Base-by-base conservation (phyloP, 768 basidiomycete species). In the Leccinellum rugosiceps region DNA sequence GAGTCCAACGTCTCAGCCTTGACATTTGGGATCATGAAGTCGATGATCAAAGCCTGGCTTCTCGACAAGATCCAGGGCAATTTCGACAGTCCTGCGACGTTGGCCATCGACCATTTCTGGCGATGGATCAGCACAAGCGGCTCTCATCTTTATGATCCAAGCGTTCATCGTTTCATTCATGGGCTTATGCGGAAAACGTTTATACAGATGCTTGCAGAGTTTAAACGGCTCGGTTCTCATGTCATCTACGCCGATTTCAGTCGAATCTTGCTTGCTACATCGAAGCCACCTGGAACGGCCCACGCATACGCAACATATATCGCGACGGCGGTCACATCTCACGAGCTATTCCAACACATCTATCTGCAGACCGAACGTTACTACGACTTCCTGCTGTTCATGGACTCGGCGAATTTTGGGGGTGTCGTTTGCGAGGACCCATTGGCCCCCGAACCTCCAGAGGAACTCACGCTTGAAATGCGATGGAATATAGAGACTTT, bases 131-230 rank as follows among this genome's bases (percentile, higher is more conserved):
- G 87, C 70, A 93, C 93, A 2, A 85, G 82, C 45, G 80, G 86
- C 6, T 90, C 94, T 17, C 81, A 87, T 57, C 84, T 98, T 77
- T 95, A 93, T 69, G 97, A 99, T 67, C 87, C 94, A 2, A 88
- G 92, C 57, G 80, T 99, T 6, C 94, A 98, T 68, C 86, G 90
- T 1, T 99, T 99, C 72, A 77, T 98, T 9, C 89, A 95, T 63
- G 91, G 94, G 14, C 82, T 98, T 48, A 99, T 99, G 97, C 86
- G 92, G 58, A 98, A 99, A 77, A 94, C 92, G 0, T 98, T 98
- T 75, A 90, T 97, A 56, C 97, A 98, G 73, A 80, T 99, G 61
- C 80, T 98, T 21, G 95, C 96, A 14, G 97, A 99, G 72, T 95
- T 98, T 77, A 94, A 90, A 65, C 84, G 97, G 17, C 80, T 99